Percentiles rank a stretch among this genome's conserved stretches.
Evolutionary conservation across 2,329 filamentous ascomycete species (phyloP).

Genomic region (Stachybotrys elegans): DNA sequence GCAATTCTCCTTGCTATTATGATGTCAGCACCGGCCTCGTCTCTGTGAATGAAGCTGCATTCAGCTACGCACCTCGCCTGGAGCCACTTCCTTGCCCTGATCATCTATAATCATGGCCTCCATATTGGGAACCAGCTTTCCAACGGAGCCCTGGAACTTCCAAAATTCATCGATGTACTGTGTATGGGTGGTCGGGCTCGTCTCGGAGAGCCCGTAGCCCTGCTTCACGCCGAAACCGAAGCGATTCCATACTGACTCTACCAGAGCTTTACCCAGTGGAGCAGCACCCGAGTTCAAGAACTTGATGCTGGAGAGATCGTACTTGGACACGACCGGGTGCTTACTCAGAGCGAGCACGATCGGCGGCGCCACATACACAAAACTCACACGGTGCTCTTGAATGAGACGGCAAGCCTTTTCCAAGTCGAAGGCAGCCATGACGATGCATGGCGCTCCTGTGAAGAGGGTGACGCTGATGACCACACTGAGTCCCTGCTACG

Average conservation of each 20-base stretch:
- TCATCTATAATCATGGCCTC: constrained; percentile 74
- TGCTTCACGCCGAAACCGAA: constrained; percentile 82
- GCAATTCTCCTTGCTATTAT: constrained; percentile 56
- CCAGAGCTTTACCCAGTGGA: constrained; percentile 75
- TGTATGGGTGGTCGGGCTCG: constrained; percentile 70
- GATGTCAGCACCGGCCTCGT: neutral
- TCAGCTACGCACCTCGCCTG: constrained; percentile 33
- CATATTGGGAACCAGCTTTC: constrained; percentile 72
- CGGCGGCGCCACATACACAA: constrained; percentile 78
- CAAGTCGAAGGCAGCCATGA: constrained; percentile 72
- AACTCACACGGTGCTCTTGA: constrained; percentile 70
- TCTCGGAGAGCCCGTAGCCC: constrained; percentile 87
- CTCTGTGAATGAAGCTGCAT: neutral
- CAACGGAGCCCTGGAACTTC: constrained; percentile 71
- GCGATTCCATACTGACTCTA: constrained; percentile 68
- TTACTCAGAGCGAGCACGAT: constrained; percentile 78
- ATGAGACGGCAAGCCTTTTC: constrained; percentile 73
- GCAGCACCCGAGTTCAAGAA: constrained; percentile 88
- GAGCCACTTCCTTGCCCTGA: constrained; percentile 49
- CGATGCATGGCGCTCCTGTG: constrained; percentile 68
- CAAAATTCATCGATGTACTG: constrained; percentile 74
- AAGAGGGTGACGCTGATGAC: constrained; percentile 23
- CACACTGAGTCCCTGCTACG: constrained; percentile 24
- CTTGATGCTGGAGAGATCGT: constrained; percentile 71
- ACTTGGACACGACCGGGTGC: constrained; percentile 70